A percentile compares a stretch with the other conserved stretches of the same genome.
These are phyloP conservation scores for Cornus controversa DNA, from an alignment of 148 eudicot genomes.

Conservation along the genomic window DNA sequence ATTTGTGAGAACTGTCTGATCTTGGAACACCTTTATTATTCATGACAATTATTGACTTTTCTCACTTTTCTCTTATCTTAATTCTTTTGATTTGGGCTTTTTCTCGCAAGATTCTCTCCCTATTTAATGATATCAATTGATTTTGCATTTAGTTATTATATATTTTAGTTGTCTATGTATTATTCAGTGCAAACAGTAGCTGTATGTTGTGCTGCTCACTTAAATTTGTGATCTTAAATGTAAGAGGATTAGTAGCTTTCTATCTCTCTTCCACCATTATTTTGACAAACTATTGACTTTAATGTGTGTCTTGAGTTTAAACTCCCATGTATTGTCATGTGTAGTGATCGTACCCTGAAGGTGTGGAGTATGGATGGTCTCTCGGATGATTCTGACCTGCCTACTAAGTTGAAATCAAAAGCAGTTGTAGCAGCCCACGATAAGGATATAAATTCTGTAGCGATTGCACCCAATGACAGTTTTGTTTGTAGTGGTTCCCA, in stretches of 20 bases:
- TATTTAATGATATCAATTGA: not conserved
- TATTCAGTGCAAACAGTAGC: not conserved
- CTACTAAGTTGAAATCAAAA: slow-evolving; percentile 64
- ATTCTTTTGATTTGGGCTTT: not conserved
- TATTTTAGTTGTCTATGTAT: not conserved
- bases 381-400: slow-evolving; percentile 37
- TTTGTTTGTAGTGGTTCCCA: slow-evolving; percentile 94
- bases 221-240: not conserved
- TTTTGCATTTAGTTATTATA: not conserved
- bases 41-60: not conserved
- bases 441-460: slow-evolving; percentile 88
- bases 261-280: not conserved
- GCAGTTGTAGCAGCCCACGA: slow-evolving; percentile 90
- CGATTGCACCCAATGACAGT: slow-evolving; percentile 87
- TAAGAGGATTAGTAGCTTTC: not conserved
- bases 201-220: not conserved
- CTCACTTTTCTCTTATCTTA: too few relatives aligned
- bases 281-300: not conserved
- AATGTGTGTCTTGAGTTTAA: not conserved
- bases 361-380: slow-evolving; percentile 80
- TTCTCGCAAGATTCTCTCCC: too few relatives aligned
- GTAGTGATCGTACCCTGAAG: slow-evolving; percentile 83
- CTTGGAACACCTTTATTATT: not conserved
- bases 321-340: slow-evolving; percentile 14
- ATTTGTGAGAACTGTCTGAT: not conserved